A percentile compares a stretch with the other conserved stretches of the same genome.
These are phyloP conservation scores for Podospora conica DNA, from an alignment of 495 filamentous ascomycete genomes.

Conservation along the genomic window DNA sequence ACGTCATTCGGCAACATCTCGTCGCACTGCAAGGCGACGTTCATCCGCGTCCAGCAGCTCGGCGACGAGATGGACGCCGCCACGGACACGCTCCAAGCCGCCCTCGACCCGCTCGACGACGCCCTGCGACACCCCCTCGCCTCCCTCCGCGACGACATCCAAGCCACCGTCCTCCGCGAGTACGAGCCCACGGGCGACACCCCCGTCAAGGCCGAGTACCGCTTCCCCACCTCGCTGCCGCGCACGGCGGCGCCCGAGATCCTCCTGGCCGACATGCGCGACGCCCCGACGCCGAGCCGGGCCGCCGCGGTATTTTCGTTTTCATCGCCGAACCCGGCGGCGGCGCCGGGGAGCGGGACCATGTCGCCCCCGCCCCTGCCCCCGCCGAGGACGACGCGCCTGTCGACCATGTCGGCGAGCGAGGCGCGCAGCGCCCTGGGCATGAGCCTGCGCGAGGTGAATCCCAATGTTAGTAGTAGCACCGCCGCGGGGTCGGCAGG, in stretches of 20 bases:
- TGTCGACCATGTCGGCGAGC: conserved; percentile 10
- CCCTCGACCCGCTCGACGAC: conserved; percentile 52
- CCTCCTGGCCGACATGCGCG: conserved; percentile 54
- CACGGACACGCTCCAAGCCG: conserved; percentile 45
- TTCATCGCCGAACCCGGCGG: neutral
- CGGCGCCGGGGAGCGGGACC: neutral
- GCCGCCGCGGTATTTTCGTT: conserved; percentile 5
- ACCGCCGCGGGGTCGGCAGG: conserved; percentile 16
- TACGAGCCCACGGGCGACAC: conserved; percentile 82
- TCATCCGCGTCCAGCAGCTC: conserved; percentile 55
- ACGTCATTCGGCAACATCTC: conserved; percentile 64
- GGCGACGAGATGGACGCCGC: conserved; percentile 56
- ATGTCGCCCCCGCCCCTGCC: neutral
- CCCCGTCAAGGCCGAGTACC: conserved; percentile 68
- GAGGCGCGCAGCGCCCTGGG: conserved; percentile 4
- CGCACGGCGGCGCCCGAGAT: conserved; percentile 66
- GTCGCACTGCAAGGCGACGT: conserved; percentile 55
- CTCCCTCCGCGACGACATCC: conserved; percentile 59
- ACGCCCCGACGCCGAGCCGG: conserved; percentile 28
- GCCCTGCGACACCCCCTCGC: conserved; percentile 61
- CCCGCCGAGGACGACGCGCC: neutral
- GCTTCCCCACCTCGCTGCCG: conserved; percentile 69
- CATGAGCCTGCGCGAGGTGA: conserved; percentile 40
- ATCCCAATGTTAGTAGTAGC: conserved; percentile 41
- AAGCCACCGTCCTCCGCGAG: conserved; percentile 58